Evolutionary conservation across 2,329 filamentous ascomycete genomes (phyloP), one percentile per base, ranked within the genome.

Genomic region (Rhinocladiella mackenziei): DNA sequence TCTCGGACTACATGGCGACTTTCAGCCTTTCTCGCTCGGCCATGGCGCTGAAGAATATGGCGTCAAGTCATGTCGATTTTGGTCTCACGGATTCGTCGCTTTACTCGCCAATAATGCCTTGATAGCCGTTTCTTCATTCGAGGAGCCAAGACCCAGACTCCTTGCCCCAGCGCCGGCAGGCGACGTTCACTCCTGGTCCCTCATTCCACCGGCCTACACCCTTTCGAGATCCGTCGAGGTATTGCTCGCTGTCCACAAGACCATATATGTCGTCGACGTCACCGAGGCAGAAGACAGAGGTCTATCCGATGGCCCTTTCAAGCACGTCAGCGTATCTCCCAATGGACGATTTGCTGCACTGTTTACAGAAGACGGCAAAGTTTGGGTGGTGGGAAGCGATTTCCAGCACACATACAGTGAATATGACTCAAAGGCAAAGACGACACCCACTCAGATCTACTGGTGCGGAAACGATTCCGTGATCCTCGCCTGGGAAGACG

Each of bases 381-480:
- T 92, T 14, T 94, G 92, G 75, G 86, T 98, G 19, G 89, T 97
- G 39, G 92, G 87, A 35, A 91, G 88, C 59, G 91, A 98, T 64
- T 97, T 97, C 63, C 89, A 95, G 62, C 89, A 85, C 59, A 83
- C 89, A 45, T 73, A 95, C 51, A 91, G 89, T 61, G 89, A 97
- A 66, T 91, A 97, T 61, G 82, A 95, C 59, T 91, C 89, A 1
- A 83, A 83, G 55, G 89, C 87, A 7, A 84, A 84, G 63, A 94
- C 88, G 4, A 76, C 83, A 1, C 92, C 92, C 3, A 84, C 87
- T 57, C 87, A 92, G 53, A 76, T 98, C 50, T 84, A 92, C 58
- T 98, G 92, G 92, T 98, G 92, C 64, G 92, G 92, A 4, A 91
- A 92, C 58, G 91, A 97, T 65, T 88, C 89, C 10, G 85, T 92